phyloP scores from a whole-genome alignment of 1,284 basidiomycete genomes.

The Inonotus hispidus region DNA sequence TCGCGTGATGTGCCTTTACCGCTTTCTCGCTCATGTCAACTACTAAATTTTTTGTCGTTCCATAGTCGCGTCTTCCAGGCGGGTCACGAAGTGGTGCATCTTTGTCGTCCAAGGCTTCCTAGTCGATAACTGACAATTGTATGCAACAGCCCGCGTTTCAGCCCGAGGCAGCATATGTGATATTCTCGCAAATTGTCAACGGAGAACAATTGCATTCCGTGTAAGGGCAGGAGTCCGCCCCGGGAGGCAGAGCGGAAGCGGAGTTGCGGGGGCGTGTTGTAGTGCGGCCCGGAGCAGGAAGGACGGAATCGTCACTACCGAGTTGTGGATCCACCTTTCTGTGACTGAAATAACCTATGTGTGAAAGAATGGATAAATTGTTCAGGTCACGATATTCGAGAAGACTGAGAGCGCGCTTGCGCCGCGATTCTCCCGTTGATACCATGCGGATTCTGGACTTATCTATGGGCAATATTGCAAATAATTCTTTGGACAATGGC shows the following conservation, averaged over 20 bases:
- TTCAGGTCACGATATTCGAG: not conserved
- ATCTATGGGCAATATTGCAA: not conserved
- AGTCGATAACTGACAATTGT: slow-evolving; percentile 2
- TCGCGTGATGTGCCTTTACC: slow-evolving; percentile 39
- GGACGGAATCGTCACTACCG: not conserved
- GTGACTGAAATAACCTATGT: not conserved
- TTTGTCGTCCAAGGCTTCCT: not conserved
- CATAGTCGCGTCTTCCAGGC: slow-evolving; percentile 45
- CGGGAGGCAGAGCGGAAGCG: not conserved
- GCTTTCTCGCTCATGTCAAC: not conserved
- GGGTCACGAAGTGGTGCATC: slow-evolving; percentile 55
- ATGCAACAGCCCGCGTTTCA: slow-evolving; percentile 48
- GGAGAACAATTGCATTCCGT: slow-evolving; percentile 52
- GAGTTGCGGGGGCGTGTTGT: not conserved
- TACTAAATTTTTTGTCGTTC: not conserved
- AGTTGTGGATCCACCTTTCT: not conserved
- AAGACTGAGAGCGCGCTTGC: not conserved
- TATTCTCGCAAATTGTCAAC: slow-evolving; percentile 49
- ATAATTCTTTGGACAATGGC: not conserved
- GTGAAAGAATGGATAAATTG: not conserved
- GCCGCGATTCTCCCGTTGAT: not conserved
- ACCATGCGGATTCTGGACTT: not conserved
- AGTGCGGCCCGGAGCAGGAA: not conserved
- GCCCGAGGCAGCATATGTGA: slow-evolving; percentile 48
- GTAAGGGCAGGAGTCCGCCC: too few relatives aligned